phyloP scores from a whole-genome alignment of 2,329 filamentous ascomycete species.

The Sclerotinia borealis region DNA sequence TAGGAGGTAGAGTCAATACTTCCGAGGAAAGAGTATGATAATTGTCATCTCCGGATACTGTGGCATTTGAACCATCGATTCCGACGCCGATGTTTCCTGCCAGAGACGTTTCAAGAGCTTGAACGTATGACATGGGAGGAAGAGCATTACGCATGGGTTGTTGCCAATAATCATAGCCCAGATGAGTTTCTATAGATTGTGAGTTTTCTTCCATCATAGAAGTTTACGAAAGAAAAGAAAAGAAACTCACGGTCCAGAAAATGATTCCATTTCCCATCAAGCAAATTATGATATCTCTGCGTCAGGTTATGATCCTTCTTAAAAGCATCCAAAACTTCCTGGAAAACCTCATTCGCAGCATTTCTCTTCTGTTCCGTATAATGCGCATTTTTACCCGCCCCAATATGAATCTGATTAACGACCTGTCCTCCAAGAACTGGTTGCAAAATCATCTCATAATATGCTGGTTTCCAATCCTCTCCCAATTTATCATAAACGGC shows the following conservation, averaged over 20 bases:
- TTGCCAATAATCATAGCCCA: conserved; percentile 52
- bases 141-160: conserved; percentile 67
- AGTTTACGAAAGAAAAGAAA: not conserved
- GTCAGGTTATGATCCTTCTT: conserved; percentile 52
- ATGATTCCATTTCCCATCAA: conserved; percentile 57
- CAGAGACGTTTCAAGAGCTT: conserved; percentile 50
- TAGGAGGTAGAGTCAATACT: conserved; percentile 46
- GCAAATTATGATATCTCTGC: conserved; percentile 48
- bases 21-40: conserved; percentile 52
- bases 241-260: conserved; percentile 48
- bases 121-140: conserved; percentile 54
- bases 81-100: conserved; percentile 58
- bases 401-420: conserved; percentile 48
- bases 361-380: conserved; percentile 52
- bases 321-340: conserved; percentile 47
- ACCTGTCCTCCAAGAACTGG: conserved; percentile 52
- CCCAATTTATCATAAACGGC: conserved; percentile 49
- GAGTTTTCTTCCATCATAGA: conserved; percentile 22
- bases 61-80: conserved; percentile 60
- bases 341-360: conserved; percentile 48
- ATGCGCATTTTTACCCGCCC: conserved; percentile 46
- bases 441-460: conserved; percentile 57
- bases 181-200: conserved; percentile 41
- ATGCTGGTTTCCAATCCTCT: conserved; percentile 47
- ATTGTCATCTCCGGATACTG: conserved; percentile 60